A percentile compares a stretch with the other conserved stretches of the same genome.
Conservation (phyloP, 441 rosid species). For the Bruguiera hainesii region DNA sequence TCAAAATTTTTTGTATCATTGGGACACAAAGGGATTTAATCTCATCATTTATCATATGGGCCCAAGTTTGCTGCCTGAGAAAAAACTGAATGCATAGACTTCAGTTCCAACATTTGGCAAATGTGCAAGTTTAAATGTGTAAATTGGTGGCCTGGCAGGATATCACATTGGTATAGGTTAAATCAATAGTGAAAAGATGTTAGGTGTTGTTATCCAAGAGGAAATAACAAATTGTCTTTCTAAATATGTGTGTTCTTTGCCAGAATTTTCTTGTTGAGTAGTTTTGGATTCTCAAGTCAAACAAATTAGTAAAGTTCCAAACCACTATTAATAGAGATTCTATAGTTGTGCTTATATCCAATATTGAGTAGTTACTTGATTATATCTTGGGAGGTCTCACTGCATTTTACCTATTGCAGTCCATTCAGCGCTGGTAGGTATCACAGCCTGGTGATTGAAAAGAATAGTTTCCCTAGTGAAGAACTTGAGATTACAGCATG, state of each 20-base stretch:
- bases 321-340: neutral
- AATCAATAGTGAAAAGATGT: too few relatives aligned
- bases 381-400: slow-evolving; percentile 2
- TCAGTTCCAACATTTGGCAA: too few relatives aligned
- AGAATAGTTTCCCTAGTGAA: slow-evolving; percentile 66
- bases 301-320: neutral
- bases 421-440: slow-evolving; percentile 91
- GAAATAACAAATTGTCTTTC: neutral
- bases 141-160: too few relatives aligned
- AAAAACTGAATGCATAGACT: too few relatives aligned
- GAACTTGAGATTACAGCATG: slow-evolving; percentile 87
- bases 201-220: too few relatives aligned
- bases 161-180: too few relatives aligned
- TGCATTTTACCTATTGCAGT: slow-evolving; percentile 34
- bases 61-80: too few relatives aligned
- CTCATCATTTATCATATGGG: too few relatives aligned
- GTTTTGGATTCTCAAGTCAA: neutral
- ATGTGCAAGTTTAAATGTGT: too few relatives aligned
- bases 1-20: too few relatives aligned
- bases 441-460: slow-evolving; percentile 87
- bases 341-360: neutral
- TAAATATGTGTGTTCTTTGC: neutral
- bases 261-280: neutral
- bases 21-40: too few relatives aligned
- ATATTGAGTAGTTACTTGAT: neutral